Evolutionary conservation across 805 yeast species (phyloP), one percentile per base, ranked within the genome.

Genomic region (Kazachstania psychrophila): DNA sequence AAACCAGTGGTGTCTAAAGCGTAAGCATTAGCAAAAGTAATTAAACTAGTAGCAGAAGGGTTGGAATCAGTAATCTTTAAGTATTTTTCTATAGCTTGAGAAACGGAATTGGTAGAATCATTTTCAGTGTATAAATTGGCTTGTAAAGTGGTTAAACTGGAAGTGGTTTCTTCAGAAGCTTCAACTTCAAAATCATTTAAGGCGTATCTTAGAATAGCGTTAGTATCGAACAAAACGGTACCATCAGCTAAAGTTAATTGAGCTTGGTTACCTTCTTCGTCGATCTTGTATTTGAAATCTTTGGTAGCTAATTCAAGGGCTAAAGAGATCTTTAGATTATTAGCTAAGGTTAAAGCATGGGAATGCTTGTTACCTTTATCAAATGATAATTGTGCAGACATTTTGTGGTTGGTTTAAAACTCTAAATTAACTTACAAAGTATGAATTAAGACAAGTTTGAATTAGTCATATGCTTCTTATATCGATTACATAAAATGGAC

Each of bases 181-280:
- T 60, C 51, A 8, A 37, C 48, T 8, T 58, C 39, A 43, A 75
- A 77, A 42, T 74, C 76, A 13, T 62, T 56, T 20, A 74, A 63
- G 43, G 77, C 60, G 49, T 74, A 80, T 53, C 76, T 75, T 41
- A 79, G 78, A 32, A 79, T 75, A 15, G 92, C 77, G 52, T 79
- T 79, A 16, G 83, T 67, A 56, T 79, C 85, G 38, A 66, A 59
- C 42, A 81, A 65, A 46, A 69, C 71, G 23, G 60, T 53, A 2
- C 46, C 44, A 5, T 52, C 60, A 5, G 23, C 6, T 10, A 43
- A 40, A 27, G 52, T 25, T 30, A 62, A 45, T 35, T 50, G 54
- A 26, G 57, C 44, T 28, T 53, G 52, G 34, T 46, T 49, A 8
- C 53, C 23, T 3, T 43, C 47, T 18, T 46, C 48, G 37, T 47